phyloP scores from a whole-genome alignment of 1,139 yeast genomes.

The Yamadazyma oceani region DNA sequence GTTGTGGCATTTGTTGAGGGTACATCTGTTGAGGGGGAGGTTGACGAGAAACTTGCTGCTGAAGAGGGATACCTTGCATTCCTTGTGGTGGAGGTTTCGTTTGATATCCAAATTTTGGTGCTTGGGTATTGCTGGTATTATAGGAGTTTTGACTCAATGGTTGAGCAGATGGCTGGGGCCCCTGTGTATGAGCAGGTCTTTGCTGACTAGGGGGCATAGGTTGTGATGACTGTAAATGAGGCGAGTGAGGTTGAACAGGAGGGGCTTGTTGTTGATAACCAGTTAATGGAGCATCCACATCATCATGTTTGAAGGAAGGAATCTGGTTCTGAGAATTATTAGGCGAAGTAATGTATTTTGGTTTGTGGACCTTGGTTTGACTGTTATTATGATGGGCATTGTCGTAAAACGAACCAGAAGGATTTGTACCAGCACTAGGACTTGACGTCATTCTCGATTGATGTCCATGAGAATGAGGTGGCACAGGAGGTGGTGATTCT shows the following conservation, averaged over 20 bases:
- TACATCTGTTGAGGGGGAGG: slow-evolving; percentile 19
- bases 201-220: slow-evolving; percentile 8
- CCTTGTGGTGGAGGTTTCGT: slow-evolving; percentile 9
- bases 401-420: slow-evolving; percentile 2
- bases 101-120: slow-evolving; percentile 9
- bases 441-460: slow-evolving; percentile 1
- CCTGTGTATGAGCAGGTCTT: slow-evolving; percentile 8
- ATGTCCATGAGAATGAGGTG: slow-evolving; percentile 21
- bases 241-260: slow-evolving; percentile 5
- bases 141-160: slow-evolving; percentile 6
- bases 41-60: slow-evolving; percentile 5
- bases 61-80: slow-evolving; percentile 7
- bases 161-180: slow-evolving; percentile 5
- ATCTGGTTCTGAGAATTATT: slow-evolving; percentile 33
- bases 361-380: slow-evolving; percentile 20
- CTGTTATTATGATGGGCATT: slow-evolving; percentile 5
- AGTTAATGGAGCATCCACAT: slow-evolving; percentile 10
- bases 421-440: too few species aligned
- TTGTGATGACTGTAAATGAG: slow-evolving; percentile 2
- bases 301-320: slow-evolving; percentile 17
- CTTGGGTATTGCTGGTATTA: slow-evolving; percentile 2
- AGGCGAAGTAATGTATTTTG: slow-evolving; percentile 38
- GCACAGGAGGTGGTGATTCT: slow-evolving; percentile 21
- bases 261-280: slow-evolving; percentile 12
- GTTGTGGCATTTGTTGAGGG: slow-evolving; percentile 15